Conservation (phyloP, 768 basidiomycete species). For the Suillus plorans region DNA sequence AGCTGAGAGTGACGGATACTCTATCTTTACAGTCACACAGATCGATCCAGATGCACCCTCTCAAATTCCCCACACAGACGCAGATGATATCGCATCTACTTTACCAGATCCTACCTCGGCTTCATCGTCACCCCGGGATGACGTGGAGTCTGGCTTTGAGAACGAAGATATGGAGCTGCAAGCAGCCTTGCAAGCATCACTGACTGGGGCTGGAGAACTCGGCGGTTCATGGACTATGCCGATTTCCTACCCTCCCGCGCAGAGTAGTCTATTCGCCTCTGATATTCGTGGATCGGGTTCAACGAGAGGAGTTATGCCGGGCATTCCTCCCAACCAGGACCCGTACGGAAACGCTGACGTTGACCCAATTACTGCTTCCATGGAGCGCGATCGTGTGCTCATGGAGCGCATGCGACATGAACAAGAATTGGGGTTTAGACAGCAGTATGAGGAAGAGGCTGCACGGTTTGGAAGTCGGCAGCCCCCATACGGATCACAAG, state of each 20-base stretch:
- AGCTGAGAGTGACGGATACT: constrained; percentile 84
- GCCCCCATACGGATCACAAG: constrained; percentile 7
- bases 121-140: constrained; percentile 5
- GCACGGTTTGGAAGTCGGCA: constrained; percentile 21
- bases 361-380: constrained; percentile 66
- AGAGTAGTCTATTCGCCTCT: constrained; percentile 28
- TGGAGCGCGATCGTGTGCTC: constrained; percentile 59
- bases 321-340: constrained; percentile 31
- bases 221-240: constrained; percentile 11
- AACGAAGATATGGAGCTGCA: constrained; percentile 90
- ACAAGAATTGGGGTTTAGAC: constrained; percentile 66
- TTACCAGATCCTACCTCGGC: constrained; percentile 54
- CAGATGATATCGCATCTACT: constrained; percentile 68
- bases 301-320: constrained; percentile 15
- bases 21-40: constrained; percentile 74
- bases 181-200: constrained; percentile 81
- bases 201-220: constrained; percentile 35
- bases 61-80: constrained; percentile 62
- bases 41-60: constrained; percentile 52
- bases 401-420: constrained; percentile 64
- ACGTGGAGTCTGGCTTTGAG: constrained; percentile 47
- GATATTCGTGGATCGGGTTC: constrained; percentile 20
- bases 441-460: constrained; percentile 49
- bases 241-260: constrained; percentile 19
- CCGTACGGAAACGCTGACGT: constrained; percentile 28